phyloP scores from a whole-genome alignment of 2,329 filamentous ascomycete species.

The Escovopsis sp. region DNA sequence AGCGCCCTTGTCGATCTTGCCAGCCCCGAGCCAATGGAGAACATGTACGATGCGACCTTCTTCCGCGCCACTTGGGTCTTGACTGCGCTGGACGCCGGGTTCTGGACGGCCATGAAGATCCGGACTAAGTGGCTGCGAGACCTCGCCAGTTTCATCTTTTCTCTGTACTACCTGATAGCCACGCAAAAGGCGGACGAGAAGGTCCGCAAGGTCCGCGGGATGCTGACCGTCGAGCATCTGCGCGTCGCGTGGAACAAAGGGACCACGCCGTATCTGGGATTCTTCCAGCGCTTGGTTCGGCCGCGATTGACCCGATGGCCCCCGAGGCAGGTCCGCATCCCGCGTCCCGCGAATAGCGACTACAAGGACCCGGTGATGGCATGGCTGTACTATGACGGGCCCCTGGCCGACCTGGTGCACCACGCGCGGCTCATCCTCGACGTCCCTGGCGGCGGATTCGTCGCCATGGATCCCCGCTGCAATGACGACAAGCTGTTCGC shows the following conservation, averaged over 20 bases:
- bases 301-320: conserved; percentile 69
- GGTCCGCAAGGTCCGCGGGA: conserved; percentile 74
- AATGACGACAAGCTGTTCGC: conserved; percentile 88
- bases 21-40: conserved; percentile 82
- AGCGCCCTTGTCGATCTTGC: conserved; percentile 83
- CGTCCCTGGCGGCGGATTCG: conserved; percentile 85
- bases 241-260: conserved; percentile 93
- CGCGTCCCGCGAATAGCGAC: conserved; percentile 60
- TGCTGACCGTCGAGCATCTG: conserved; percentile 79
- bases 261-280: conserved; percentile 68
- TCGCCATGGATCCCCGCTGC: conserved; percentile 89
- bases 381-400: conserved; percentile 92
- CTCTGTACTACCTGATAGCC: conserved; percentile 78
- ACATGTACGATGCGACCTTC: conserved; percentile 83
- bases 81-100: conserved; percentile 87
- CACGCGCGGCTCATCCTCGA: conserved; percentile 73
- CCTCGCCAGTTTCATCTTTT: conserved; percentile 68
- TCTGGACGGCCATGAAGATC: conserved; percentile 97
- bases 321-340: conserved; percentile 70
- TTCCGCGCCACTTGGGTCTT: conserved; percentile 95
- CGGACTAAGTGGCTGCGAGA: conserved; percentile 64
- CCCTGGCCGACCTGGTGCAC: conserved; percentile 58
- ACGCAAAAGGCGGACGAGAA: conserved; percentile 95
- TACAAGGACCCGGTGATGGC: conserved; percentile 71
- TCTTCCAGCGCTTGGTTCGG: conserved; percentile 56